A percentile compares a stretch with the other conserved stretches of the same genome.
phyloP scores from a whole-genome alignment of 306 rosid genomes.

The Castanea crenata region DNA sequence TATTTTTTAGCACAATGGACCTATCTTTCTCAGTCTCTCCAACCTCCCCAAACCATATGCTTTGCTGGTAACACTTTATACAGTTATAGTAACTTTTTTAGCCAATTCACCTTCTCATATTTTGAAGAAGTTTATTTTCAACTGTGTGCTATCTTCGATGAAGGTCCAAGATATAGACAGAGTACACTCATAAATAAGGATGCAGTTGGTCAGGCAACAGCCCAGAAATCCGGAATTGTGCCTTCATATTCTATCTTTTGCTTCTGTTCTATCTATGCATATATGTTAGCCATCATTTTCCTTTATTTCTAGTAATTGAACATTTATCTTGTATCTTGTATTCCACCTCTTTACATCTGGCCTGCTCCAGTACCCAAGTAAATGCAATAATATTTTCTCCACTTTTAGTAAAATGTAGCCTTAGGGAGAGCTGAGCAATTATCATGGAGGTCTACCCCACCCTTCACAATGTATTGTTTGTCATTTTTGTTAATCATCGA shows the following conservation, averaged over 20 bases:
- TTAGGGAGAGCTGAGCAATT: neutral
- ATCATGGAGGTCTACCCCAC: neutral
- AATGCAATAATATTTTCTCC: neutral
- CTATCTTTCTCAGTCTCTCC: too few species aligned
- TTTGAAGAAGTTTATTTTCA: neutral
- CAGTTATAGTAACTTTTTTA: neutral
- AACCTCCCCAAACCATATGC: neutral
- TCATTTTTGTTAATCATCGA: constrained; percentile 4
- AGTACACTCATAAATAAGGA: neutral
- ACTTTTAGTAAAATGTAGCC: neutral
- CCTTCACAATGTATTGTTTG: neutral
- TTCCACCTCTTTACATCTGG: too few species aligned
- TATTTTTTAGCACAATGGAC: too few species aligned
- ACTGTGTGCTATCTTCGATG: neutral
- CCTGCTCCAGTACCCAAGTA: neutral
- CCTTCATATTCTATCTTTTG: neutral
- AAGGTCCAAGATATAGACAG: neutral
- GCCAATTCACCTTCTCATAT: neutral
- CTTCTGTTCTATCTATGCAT: neutral
- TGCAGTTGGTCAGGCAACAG: neutral
- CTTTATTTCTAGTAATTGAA: too few species aligned
- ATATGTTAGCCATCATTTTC: neutral
- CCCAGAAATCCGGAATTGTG: too few species aligned
- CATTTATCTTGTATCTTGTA: too few species aligned
- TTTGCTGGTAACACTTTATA: neutral